Base-by-base conservation (phyloP, 257 asterid genomes). In the Solanum medicagineum region DNA sequence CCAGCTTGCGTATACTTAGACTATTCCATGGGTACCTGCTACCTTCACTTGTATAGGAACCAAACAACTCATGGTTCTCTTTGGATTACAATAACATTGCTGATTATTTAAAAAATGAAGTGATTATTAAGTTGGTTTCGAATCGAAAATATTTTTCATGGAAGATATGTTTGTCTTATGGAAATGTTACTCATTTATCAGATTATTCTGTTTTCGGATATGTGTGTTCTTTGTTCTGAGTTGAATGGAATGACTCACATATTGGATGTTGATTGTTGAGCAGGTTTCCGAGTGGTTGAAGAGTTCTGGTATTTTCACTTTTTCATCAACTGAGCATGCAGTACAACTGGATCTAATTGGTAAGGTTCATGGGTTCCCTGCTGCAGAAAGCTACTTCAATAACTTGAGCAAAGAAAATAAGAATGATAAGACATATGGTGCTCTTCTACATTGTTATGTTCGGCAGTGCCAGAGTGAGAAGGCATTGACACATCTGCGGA, bases 391-490 rank as follows among this genome's bases (percentile, higher is more conserved):
- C 85, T 95, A 93, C 88, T 95, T 94, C 88, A 85, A 83, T 85
- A 80, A 89, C 89, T 91, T 94, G 94, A 83, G 68, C 7, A 93
- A 92, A 85, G 86, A 91, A 87, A 94, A 92, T 54, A 94, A 90
- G 90, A 92, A 90, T 17, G 92, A 84, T 1, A 95, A 92, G 84
- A 92, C 92, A 60, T 92, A 90, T 59, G 98, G 98, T 85, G 99
- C 99, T 74, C 95, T 95, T 44, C 91, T 95, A 84, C 99, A 95
- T 90, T 94, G 98, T 81, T 95, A 93, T 79, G 95, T 87, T 70
- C 92, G 94, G 19, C 93, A 92, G 83, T 90, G 87, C 73, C 89
- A 91, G 83, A 86, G 90, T 24, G 94, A 87, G 66, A 92, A 84
- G 89, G 93, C 94, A 55, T 75, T 91, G 24, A 12, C 86, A 42